Evolutionary conservation across 2,329 filamentous ascomycete genomes (phyloP).

Genomic region (Achaetomium macrosporum): DNA sequence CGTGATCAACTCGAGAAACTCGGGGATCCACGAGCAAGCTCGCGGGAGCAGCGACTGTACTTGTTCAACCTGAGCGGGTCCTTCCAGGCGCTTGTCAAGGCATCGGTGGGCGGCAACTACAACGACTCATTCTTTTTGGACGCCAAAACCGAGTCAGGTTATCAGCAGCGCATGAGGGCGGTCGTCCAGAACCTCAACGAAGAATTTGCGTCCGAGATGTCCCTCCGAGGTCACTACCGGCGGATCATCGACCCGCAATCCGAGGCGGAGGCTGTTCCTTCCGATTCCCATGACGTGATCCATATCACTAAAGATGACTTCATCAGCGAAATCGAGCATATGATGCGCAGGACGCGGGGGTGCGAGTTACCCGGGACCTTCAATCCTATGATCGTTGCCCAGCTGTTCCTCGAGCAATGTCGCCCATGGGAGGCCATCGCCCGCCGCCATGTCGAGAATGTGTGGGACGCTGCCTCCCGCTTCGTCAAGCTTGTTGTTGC

Average conservation of each 20-base stretch:
- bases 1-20: constrained; percentile 22
- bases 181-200: constrained; percentile 21
- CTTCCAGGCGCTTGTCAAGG: constrained; percentile 24
- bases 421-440: constrained; percentile 47
- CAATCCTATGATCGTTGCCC: constrained; percentile 51
- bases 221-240: constrained; percentile 8
- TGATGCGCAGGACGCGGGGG: constrained; percentile 38
- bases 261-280: background rate
- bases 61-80: constrained; percentile 15
- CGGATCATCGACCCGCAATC: background rate
- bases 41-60: constrained; percentile 25
- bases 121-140: constrained; percentile 24
- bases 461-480: constrained; percentile 43
- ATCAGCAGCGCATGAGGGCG: constrained; percentile 21
- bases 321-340: constrained; percentile 35
- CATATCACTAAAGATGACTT: constrained; percentile 28
- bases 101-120: constrained; percentile 29
- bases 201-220: constrained; percentile 15
- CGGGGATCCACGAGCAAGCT: constrained; percentile 21
- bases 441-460: constrained; percentile 40
- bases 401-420: constrained; percentile 56
- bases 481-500: constrained; percentile 39
- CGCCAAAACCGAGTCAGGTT: constrained; percentile 14
- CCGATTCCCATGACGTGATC: background rate
- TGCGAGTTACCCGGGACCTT: constrained; percentile 56